These are phyloP conservation scores for Aspergillus cristatus DNA, from an alignment of 495 filamentous ascomycete species.

Conservation along the genomic window DNA sequence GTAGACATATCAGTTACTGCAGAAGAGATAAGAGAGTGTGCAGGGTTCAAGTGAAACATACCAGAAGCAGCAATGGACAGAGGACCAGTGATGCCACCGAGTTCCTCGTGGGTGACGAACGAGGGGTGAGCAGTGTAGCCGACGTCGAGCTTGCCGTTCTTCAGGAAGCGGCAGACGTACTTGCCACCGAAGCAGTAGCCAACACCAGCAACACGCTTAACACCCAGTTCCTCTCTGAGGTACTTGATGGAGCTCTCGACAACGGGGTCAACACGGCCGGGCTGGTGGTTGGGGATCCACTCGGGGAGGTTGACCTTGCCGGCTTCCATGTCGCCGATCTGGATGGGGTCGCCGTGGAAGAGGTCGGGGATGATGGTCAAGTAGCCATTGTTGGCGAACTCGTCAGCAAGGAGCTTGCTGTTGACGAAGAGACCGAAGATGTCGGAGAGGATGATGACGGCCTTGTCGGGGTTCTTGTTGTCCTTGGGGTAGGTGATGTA, in stretches of 20 bases:
- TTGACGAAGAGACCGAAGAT: conserved; percentile 69
- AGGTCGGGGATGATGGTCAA: conserved; percentile 66
- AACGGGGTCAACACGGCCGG: conserved; percentile 52
- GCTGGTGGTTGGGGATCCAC: conserved; percentile 55
- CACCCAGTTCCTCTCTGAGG: conserved; percentile 45
- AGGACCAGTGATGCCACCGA: conserved; percentile 59
- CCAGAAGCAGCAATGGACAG: conserved; percentile 67
- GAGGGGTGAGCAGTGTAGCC: conserved; percentile 72
- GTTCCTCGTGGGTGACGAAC: conserved; percentile 68
- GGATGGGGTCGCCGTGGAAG: conserved; percentile 62
- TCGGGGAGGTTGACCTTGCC: conserved; percentile 46
- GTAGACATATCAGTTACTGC: conserved; percentile 14
- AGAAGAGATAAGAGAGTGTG: neutral
- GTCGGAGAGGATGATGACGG: conserved; percentile 47
- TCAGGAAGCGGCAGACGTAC: conserved; percentile 38
- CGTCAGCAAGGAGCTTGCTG: conserved; percentile 72
- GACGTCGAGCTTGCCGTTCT: conserved; percentile 44
- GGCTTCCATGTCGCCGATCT: conserved; percentile 42
- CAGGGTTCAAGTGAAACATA: conserved; percentile 19
- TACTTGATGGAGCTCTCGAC: conserved; percentile 51
- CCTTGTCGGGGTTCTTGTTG: conserved; percentile 33
- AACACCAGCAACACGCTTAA: conserved; percentile 58
- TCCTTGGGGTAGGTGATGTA: conserved; percentile 35
- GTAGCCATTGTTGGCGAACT: conserved; percentile 76
- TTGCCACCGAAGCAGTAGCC: conserved; percentile 42